Base-by-base conservation (phyloP, 495 filamentous ascomycete genomes). In the Antarctomyces pellizariae region DNA sequence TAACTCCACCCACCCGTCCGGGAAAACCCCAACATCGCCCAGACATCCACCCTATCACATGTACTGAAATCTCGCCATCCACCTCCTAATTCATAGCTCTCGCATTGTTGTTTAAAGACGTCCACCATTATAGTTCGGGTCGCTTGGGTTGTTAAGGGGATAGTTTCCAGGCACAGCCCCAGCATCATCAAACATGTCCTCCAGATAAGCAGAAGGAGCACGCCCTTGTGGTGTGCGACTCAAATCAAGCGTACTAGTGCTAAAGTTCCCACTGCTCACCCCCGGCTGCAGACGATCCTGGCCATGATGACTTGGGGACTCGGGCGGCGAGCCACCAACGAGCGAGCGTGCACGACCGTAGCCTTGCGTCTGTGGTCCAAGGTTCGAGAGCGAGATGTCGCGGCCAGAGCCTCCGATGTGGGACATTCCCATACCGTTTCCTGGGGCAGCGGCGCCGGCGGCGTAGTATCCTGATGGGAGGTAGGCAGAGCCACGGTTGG, bases 391-490 rank as follows among this genome's bases (percentile, higher is more conserved):
- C 39, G 50, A 63, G 36, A 58, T 57, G 29, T 59, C 51, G 34
- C 51, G 49, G 12, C 45, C 52, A 16, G 58, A 54, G 18, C 51
- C 53, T 30, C 56, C 48, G 25, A 61, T 44, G 43, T 52, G 63
- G 29, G 48, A 55, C 38, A 47, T 54, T 30, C 29, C 53, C 42
- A 32, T 41, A n/a, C 48, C 52, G 18, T 46, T 47, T 5, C 49
- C 57, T 7, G 67, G 48, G 5, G 54, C 59, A 1, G 67, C 47
- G 26, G 50, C 57, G 11, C 64, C 62, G 11, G 80, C 62, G 15
- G 82, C 70, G 44, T 97, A 97, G 49, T 90, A 95, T 5, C 86
- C 86, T 3, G 84, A 71, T 17, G 86, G 86, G 12, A 95, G 62
- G 48, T 84, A 93, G 12, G 53, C 58, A 2, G 67, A 71, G 7